Percentiles rank a stretch among this genome's conserved stretches.
These are phyloP conservation scores for Sequoia sempervirens DNA, from an alignment of 75 land plant genomes.

Conservation along the genomic window DNA sequence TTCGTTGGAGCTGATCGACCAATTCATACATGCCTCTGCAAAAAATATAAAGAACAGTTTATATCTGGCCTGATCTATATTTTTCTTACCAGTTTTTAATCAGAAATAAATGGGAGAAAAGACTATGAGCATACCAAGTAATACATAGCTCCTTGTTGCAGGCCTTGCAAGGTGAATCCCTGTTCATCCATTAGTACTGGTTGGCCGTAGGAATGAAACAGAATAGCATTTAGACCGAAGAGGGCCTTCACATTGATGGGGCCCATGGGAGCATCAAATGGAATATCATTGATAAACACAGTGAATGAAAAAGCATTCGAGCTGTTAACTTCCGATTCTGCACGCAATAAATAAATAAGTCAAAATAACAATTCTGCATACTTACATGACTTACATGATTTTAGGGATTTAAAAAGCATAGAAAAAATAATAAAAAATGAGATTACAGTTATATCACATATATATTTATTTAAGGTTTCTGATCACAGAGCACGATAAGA, in stretches of 20 bases:
- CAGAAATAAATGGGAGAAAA: not conserved
- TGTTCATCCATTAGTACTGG: conserved; percentile 45
- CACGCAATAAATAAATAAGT: not conserved
- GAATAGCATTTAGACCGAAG: conserved; percentile 46
- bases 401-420: not conserved
- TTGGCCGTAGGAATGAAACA: conserved; percentile 48
- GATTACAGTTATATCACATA: no score
- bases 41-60: not conserved
- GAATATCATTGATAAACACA: conserved; percentile 56
- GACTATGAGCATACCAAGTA: conserved; percentile 27
- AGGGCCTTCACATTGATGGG: conserved; percentile 41
- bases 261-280: conserved; percentile 29
- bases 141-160: conserved; percentile 51
- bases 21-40: not conserved
- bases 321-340: not conserved
- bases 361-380: not conserved
- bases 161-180: conserved; percentile 50
- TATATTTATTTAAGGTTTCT: no score
- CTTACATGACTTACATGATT: not conserved
- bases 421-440: not conserved
- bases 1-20: not conserved
- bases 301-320: not conserved
- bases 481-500: no score
- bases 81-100: not conserved
- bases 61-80: not conserved